A percentile compares a stretch with the other conserved stretches of the same genome.
These are phyloP conservation scores for Monosporozyma solicola DNA, from an alignment of 805 yeast species.

Conservation along the genomic window DNA sequence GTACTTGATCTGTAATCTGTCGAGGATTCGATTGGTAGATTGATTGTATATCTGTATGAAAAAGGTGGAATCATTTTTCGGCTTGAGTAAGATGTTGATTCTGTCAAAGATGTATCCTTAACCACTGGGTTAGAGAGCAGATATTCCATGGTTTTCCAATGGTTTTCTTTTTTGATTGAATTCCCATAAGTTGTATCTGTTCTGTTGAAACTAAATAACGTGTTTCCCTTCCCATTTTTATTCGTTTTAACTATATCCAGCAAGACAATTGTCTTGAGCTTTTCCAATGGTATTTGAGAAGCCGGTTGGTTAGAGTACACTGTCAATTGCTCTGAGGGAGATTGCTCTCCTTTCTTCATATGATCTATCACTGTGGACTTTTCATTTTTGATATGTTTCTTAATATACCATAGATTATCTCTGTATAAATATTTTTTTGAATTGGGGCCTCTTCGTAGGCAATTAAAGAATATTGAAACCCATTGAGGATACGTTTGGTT, in stretches of 20 bases:
- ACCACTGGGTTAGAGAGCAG: not conserved
- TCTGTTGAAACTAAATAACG: not conserved
- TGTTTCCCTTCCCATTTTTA: not conserved
- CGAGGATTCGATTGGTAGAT: not conserved
- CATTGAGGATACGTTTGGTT: not conserved
- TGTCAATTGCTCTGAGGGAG: not conserved
- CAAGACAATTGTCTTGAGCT: not conserved
- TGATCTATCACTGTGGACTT: not conserved
- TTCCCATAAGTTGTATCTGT: not conserved
- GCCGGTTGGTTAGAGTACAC: not conserved
- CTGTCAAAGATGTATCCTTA: not conserved
- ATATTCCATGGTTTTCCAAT: not conserved
- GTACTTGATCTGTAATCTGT: not conserved
- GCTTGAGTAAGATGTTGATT: not conserved
- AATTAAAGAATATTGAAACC: not conserved
- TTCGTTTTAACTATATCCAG: not conserved
- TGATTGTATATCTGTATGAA: constrained; percentile 6
- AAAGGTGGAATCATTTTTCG: not conserved
- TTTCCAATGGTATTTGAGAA: not conserved
- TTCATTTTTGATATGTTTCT: not conserved
- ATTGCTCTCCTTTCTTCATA: not conserved
- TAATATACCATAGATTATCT: not conserved
- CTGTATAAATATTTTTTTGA: constrained; percentile 1
- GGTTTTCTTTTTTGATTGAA: not conserved
- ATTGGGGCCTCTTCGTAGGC: not conserved